Percentiles rank a stretch among this genome's conserved stretches.
phyloP scores from a whole-genome alignment of 2,329 filamentous ascomycete genomes.

The Colletotrichum plurivorum region DNA sequence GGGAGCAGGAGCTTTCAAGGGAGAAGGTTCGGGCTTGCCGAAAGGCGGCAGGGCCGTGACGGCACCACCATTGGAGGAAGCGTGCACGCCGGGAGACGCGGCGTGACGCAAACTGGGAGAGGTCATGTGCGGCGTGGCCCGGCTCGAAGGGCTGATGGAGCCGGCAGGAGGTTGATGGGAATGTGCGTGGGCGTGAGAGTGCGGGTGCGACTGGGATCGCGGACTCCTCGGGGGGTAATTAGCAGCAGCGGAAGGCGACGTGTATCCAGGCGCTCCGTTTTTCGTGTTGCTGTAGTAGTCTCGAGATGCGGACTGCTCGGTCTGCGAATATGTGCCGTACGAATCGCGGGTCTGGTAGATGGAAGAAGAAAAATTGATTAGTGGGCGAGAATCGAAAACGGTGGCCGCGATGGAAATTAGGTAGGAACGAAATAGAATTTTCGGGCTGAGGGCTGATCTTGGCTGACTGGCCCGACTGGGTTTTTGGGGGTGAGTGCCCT shows the following conservation, averaged over 20 bases:
- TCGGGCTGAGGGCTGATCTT: constrained; percentile 35
- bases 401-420: constrained; percentile 13
- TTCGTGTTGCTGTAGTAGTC: constrained; percentile 66
- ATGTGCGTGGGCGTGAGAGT: constrained; percentile 43
- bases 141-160: constrained; percentile 60
- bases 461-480: constrained; percentile 14
- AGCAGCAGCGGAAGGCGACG: constrained; percentile 61
- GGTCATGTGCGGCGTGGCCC: constrained; percentile 56
- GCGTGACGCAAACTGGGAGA: constrained; percentile 65
- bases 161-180: constrained; percentile 57
- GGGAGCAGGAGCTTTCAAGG: constrained; percentile 54
- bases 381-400: constrained; percentile 33
- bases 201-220: constrained; percentile 54
- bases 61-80: constrained; percentile 57
- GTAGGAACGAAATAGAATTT: constrained; percentile 33
- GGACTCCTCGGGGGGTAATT: constrained; percentile 66
- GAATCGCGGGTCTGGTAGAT: constrained; percentile 63
- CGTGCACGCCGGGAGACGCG: constrained; percentile 52
- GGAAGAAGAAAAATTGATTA: constrained; percentile 40
- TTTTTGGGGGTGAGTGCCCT: constrained; percentile 35
- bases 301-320: constrained; percentile 51
- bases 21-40: constrained; percentile 57
- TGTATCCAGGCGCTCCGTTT: constrained; percentile 59
- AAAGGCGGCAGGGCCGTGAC: constrained; percentile 50
- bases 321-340: constrained; percentile 60